Evolutionary conservation across 1,139 yeast species (phyloP), one percentile per base, ranked within the genome.

Genomic region (Zygotorulaspora mrakii): DNA sequence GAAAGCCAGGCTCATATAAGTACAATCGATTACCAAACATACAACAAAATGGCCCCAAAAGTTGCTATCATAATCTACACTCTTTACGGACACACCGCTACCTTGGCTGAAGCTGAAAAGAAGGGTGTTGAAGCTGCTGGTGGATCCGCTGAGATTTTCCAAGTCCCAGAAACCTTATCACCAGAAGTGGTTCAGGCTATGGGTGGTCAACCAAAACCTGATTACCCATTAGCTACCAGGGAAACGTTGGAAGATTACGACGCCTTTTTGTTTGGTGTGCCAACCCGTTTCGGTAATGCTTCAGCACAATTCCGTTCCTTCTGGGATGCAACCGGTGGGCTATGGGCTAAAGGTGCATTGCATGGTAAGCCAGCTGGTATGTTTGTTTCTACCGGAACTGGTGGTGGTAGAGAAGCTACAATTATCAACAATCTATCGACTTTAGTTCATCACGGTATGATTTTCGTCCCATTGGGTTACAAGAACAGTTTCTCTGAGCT

Each of bases 331-430:
- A 82, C 94, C 42, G 94, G 94, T 60, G 85, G 84, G 40, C 69
- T 84, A 50, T 85, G 95, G 95, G 87, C 84, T 40, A 48, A 64
- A 39, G 94, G 94, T 64, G 79, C 78, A 44, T 70, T 85, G 46
- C 68, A 74, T 57, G 94, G 89, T 58, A 85, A 85, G 68, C 74
- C 75, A 52, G 88, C 83, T 30, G 91, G 91, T 59, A 60, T 79
- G 42, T 85, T 85, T 56, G 81, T 80, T 40, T 74, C 87, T 34
- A 85, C 95, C 31, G 89, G 91, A 61, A 74, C 88, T 40, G 80
- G 79, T 57, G 91, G 91, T 62, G 94, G 94, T 65, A 87, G 82
- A 66, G 95, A 86, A 68, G 66, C 71, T 42, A 83, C 95, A 33
- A 73, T 71, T 40, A 67, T 76, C 51, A 82, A 77, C 68, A 64